A percentile compares a stretch with the other conserved stretches of the same genome.
These are phyloP conservation scores for Thielaviopsis musarum DNA, from an alignment of 2,329 filamentous ascomycete species.

Conservation along the genomic window DNA sequence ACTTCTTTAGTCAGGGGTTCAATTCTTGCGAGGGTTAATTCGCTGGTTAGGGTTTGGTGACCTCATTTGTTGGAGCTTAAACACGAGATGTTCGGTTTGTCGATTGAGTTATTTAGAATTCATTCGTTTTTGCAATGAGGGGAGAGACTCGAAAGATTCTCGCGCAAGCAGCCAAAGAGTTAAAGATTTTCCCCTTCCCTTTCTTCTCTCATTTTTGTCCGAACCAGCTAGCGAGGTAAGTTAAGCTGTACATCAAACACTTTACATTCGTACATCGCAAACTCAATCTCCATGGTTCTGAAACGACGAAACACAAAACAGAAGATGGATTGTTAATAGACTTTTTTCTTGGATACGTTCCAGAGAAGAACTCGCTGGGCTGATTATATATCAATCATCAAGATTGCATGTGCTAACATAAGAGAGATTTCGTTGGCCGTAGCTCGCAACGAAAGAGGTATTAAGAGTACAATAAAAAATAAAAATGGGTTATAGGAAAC, in stretches of 20 bases:
- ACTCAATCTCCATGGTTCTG: too few species aligned
- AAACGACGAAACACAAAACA: too few species aligned
- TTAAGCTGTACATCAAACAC: not conserved
- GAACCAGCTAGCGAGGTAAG: not conserved
- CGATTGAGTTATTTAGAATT: too few species aligned
- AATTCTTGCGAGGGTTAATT: too few species aligned
- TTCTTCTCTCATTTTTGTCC: not conserved
- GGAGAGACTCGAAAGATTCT: not conserved
- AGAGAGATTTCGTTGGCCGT: not conserved
- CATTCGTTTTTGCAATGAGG: too few species aligned
- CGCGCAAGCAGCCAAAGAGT: not conserved
- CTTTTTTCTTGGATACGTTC: too few species aligned
- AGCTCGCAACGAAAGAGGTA: not conserved
- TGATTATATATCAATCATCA: not conserved
- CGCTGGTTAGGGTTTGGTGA: too few species aligned
- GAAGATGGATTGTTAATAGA: too few species aligned
- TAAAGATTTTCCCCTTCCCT: not conserved
- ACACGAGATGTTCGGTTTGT: too few species aligned
- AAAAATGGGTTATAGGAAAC: not conserved
- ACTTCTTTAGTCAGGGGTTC: too few species aligned
- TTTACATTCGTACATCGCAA: not conserved
- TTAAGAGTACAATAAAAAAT: not conserved
- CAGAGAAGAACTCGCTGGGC: not conserved
- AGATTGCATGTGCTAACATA: not conserved
- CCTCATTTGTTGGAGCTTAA: too few species aligned